Evolutionary conservation across 2,329 filamentous ascomycete species (phyloP).

Genomic region (Cladosporium austrohemisphaericum): DNA sequence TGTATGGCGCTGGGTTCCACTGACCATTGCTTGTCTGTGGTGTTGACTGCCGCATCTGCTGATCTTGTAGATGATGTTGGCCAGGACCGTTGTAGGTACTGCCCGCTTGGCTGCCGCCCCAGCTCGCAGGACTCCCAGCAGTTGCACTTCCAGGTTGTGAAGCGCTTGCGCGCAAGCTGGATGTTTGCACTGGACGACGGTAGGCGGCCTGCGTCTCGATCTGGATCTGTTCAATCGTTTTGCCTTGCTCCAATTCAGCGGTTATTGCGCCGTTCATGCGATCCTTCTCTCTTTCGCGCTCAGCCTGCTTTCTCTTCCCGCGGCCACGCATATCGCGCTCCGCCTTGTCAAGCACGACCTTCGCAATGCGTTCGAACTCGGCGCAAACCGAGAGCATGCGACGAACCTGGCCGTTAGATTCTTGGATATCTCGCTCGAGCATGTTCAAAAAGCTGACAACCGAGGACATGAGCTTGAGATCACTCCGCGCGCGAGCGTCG

Average conservation of each 20-base stretch:
- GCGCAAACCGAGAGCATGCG: conserved; percentile 91
- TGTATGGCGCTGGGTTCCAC: conserved; percentile 15
- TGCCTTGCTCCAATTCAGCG: conserved; percentile 31
- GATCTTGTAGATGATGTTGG: conserved; percentile 13
- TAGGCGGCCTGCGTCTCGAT: conserved; percentile 34
- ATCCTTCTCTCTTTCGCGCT: conserved; percentile 41
- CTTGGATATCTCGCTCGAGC: conserved; percentile 66
- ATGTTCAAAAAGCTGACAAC: conserved; percentile 90
- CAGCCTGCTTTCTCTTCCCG: conserved; percentile 77
- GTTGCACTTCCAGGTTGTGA: conserved; percentile 24
- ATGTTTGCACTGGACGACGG: conserved; percentile 31
- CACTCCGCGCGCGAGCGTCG: conserved; percentile 80
- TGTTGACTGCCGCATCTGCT: background rate
- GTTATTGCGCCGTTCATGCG: conserved; percentile 22
- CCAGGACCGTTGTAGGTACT: background rate
- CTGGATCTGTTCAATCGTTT: conserved; percentile 35
- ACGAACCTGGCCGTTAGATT: conserved; percentile 73
- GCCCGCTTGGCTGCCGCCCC: conserved; percentile 21
- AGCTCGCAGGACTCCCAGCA: conserved; percentile 29
- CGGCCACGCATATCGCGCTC: conserved; percentile 78
- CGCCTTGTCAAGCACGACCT: conserved; percentile 82
- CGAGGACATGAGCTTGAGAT: conserved; percentile 84
- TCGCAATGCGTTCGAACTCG: conserved; percentile 95
- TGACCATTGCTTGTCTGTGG: conserved; percentile 13
- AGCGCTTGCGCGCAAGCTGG: conserved; percentile 27